These are phyloP conservation scores for Blastocladiella emersonii DNA, from an alignment of 371 early-diverging fungal genomes.

Conservation along the genomic window DNA sequence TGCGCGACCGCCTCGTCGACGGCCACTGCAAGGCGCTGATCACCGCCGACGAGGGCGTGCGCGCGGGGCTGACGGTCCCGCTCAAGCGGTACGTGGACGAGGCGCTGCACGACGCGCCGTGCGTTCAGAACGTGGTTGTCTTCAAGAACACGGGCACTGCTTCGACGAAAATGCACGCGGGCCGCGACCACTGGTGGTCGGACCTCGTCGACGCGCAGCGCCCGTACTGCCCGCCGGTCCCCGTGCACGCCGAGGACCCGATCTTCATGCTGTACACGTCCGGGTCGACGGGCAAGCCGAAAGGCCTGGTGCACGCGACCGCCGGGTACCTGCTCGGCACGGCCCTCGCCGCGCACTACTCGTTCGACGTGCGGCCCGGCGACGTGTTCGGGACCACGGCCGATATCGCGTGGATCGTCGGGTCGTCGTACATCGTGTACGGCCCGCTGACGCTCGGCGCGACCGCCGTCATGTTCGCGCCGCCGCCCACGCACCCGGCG, in stretches of 20 bases:
- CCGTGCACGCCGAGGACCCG: conserved; percentile 84
- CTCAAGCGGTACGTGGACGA: conserved; percentile 85
- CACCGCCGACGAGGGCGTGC: conserved; percentile 72
- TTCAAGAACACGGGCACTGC: conserved; percentile 70
- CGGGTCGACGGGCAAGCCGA: conserved; percentile 90
- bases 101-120: conserved; percentile 55
- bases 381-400: conserved; percentile 78
- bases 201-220: conserved; percentile 59
- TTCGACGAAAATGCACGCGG: conserved; percentile 45
- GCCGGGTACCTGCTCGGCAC: conserved; percentile 92
- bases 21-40: conserved; percentile 60
- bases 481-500: conserved; percentile 70
- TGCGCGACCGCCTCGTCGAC: conserved; percentile 69
- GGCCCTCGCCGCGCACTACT: conserved; percentile 67
- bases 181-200: conserved; percentile 78
- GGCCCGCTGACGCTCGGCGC: conserved; percentile 83
- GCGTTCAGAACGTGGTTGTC: conserved; percentile 70
- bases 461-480: conserved; percentile 88
- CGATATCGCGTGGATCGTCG: conserved; percentile 52
- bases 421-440: conserved; percentile 73
- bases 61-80: conserved; percentile 78
- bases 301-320: conserved; percentile 82
- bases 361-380: conserved; percentile 73
- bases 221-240: conserved; percentile 62
- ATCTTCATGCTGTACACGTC: conserved; percentile 94